phyloP scores from a whole-genome alignment of 2,329 filamentous ascomycete species.

The Tolypocladium ovalisporum region DNA sequence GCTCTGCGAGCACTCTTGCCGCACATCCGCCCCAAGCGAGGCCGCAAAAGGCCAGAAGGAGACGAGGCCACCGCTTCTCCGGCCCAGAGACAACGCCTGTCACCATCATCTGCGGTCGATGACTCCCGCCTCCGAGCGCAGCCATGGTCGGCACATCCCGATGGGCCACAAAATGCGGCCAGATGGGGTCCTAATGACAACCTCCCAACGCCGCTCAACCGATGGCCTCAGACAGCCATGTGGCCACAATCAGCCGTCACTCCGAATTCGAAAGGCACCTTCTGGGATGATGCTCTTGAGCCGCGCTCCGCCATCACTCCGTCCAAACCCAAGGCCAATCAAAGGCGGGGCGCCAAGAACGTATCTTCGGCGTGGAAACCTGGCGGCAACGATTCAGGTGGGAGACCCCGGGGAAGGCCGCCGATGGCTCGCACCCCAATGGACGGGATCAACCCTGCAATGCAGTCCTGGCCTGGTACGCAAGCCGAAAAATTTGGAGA shows the following conservation, averaged over 20 bases:
- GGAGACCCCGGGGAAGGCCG: conserved; percentile 70
- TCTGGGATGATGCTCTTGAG: conserved; percentile 48
- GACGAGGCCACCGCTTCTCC: conserved; percentile 38
- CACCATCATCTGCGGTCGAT: conserved; percentile 36
- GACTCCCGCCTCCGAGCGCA: conserved; percentile 23
- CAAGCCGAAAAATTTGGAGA: conserved; percentile 26
- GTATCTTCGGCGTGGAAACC: conserved; percentile 86
- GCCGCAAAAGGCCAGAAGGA: conserved; percentile 53
- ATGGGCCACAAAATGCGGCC: conserved; percentile 14
- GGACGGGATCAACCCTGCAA: conserved; percentile 59
- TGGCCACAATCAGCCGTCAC: conserved; percentile 74
- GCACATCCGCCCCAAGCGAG: conserved; percentile 55
- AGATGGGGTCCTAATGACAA: conserved; percentile 31
- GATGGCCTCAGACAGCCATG: conserved; percentile 65
- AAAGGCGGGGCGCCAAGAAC: conserved; percentile 66
- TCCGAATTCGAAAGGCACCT: conserved; percentile 41
- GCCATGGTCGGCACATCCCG: conserved; percentile 36
- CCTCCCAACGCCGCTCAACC: conserved; percentile 50
- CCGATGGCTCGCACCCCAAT: conserved; percentile 52
- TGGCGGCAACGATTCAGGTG: conserved; percentile 47
- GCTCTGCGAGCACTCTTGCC: conserved; percentile 76
- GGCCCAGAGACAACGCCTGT: conserved; percentile 51
- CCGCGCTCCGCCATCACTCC: conserved; percentile 67
- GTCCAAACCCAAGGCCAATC: conserved; percentile 35
- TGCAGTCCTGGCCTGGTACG: conserved; percentile 44